Evolutionary conservation across 371 early-diverging fungal species (phyloP).

Genomic region (Lichtheimia hyalospora): DNA sequence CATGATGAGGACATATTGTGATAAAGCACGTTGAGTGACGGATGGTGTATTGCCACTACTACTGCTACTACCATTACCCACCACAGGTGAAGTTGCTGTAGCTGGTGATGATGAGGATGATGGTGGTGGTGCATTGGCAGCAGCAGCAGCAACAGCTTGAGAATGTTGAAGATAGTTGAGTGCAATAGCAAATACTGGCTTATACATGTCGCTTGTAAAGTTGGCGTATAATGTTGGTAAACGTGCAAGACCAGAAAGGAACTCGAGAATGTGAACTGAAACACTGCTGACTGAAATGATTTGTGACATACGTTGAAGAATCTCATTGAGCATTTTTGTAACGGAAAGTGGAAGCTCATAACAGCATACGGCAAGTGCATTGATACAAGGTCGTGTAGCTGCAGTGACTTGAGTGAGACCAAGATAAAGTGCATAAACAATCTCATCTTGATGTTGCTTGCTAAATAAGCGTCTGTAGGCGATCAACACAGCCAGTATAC

Average conservation of each 20-base stretch:
- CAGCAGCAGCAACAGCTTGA: slow-evolving; percentile 33
- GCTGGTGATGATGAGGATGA: slow-evolving; percentile 14
- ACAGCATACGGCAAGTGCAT: slow-evolving; percentile 80
- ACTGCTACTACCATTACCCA: slow-evolving; percentile 4
- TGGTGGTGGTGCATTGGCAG: neutral
- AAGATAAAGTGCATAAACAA: slow-evolving; percentile 75
- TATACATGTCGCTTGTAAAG: slow-evolving; percentile 82
- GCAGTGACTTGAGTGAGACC: slow-evolving; percentile 78
- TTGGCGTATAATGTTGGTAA: slow-evolving; percentile 81
- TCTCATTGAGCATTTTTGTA: slow-evolving; percentile 73
- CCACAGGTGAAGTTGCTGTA: slow-evolving; percentile 17
- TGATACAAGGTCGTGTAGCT: slow-evolving; percentile 79
- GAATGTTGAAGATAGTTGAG: slow-evolving; percentile 84
- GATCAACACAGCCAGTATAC: slow-evolving; percentile 68
- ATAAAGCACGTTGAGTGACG: slow-evolving; percentile 45
- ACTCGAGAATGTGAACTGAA: slow-evolving; percentile 88
- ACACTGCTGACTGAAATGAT: slow-evolving; percentile 81
- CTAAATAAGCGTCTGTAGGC: slow-evolving; percentile 75
- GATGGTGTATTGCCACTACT: neutral
- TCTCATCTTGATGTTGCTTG: slow-evolving; percentile 70
- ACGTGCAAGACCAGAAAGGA: slow-evolving; percentile 81
- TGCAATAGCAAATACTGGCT: slow-evolving; percentile 90
- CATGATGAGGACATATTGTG: slow-evolving; percentile 83
- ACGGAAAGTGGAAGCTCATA: slow-evolving; percentile 80
- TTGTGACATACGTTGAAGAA: slow-evolving; percentile 76